These are phyloP conservation scores for Lecanosticta acicola DNA, from an alignment of 2,329 filamentous ascomycete species.

Conservation along the genomic window DNA sequence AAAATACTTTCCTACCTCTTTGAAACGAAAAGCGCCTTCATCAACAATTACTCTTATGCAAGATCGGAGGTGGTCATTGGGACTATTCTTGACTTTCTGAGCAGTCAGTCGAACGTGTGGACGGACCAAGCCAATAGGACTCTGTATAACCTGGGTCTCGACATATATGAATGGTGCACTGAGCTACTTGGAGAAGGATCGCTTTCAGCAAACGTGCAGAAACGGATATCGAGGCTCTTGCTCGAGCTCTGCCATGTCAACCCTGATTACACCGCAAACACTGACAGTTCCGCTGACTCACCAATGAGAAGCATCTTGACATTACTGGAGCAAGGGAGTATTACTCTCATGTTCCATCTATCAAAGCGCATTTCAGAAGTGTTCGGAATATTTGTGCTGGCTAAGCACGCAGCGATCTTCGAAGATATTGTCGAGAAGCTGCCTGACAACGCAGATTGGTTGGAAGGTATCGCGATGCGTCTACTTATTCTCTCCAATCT, in stretches of 20 bases:
- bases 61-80: constrained; percentile 69
- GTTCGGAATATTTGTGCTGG: constrained; percentile 77
- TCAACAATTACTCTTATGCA: constrained; percentile 56
- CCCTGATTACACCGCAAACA: constrained; percentile 52
- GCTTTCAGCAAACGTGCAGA: constrained; percentile 64
- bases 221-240: constrained; percentile 62
- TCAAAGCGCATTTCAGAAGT: constrained; percentile 64
- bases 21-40: constrained; percentile 29
- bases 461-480: constrained; percentile 80
- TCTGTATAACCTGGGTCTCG: constrained; percentile 61
- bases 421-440: constrained; percentile 69
- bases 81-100: constrained; percentile 62
- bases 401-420: constrained; percentile 62
- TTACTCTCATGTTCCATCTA: constrained; percentile 70
- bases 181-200: constrained; percentile 61
- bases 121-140: constrained; percentile 49
- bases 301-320: constrained; percentile 67
- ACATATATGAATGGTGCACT: constrained; percentile 76
- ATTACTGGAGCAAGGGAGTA: constrained; percentile 61
- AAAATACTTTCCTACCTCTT: constrained; percentile 45
- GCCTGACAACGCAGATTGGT: constrained; percentile 64
- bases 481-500: constrained; percentile 70
- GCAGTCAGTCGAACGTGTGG: constrained; percentile 61
- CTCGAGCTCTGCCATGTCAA: constrained; percentile 62
- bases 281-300: constrained; percentile 40